Percentiles rank a stretch among this genome's conserved stretches.
These are phyloP conservation scores for Stromatinia cepivora DNA, from an alignment of 2,329 filamentous ascomycete genomes.

Conservation along the genomic window DNA sequence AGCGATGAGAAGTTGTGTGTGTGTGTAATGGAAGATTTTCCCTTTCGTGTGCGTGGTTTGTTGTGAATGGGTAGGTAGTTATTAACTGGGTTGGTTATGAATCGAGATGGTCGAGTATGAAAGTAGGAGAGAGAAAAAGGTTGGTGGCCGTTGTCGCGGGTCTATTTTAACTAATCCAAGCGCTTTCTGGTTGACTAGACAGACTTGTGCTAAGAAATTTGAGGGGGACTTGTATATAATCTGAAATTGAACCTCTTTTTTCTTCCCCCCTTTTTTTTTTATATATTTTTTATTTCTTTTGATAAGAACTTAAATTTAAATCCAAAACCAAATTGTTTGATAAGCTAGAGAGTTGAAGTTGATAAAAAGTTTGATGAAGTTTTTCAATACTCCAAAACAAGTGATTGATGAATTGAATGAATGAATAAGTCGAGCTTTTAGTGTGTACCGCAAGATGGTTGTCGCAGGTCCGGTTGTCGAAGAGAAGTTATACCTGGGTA, in stretches of 20 bases:
- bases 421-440: not conserved
- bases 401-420: not conserved
- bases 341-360: too few relatives aligned
- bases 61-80: not conserved
- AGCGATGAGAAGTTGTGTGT: not conserved
- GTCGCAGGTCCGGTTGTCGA: not conserved
- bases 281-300: not conserved
- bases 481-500: not conserved
- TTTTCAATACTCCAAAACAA: too few relatives aligned
- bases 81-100: not conserved
- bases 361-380: too few relatives aligned
- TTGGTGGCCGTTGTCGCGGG: conserved; percentile 19
- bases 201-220: not conserved
- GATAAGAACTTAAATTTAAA: not conserved
- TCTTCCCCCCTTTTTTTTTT: not conserved
- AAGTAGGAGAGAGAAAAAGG: not conserved
- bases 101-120: conserved; percentile 1
- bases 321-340: too few relatives aligned
- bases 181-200: not conserved
- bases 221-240: too few relatives aligned
- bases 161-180: conserved; percentile 10
- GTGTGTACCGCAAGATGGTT: not conserved
- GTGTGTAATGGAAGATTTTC: not conserved
- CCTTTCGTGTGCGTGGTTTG: not conserved
- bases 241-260: not conserved